Evolutionary conservation across 2,329 filamentous ascomycete genomes (phyloP).

Genomic region (Corynespora cassiicola): DNA sequence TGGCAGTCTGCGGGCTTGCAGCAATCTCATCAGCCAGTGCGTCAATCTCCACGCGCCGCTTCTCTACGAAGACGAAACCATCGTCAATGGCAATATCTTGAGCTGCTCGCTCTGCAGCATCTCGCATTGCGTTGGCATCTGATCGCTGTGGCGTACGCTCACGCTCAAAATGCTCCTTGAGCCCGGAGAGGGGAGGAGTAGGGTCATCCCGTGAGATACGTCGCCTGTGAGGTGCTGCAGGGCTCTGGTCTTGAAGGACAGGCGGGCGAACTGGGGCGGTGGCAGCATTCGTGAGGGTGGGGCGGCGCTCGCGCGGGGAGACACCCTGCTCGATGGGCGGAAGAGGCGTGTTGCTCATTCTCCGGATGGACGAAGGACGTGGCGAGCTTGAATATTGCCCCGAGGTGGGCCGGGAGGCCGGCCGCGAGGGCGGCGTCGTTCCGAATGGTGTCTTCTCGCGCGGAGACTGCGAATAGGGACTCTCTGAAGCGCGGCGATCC

Average conservation of each 20-base stretch:
- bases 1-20: constrained; percentile 70
- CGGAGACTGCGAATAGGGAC: constrained; percentile 40
- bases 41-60: constrained; percentile 94
- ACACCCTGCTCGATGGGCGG: constrained; percentile 41
- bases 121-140: constrained; percentile 46
- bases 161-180: constrained; percentile 56
- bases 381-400: constrained; percentile 35
- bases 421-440: constrained; percentile 40
- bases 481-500: constrained; percentile 33
- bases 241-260: constrained; percentile 42
- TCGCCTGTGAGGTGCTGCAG: constrained; percentile 61
- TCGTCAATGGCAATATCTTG: constrained; percentile 90
- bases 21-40: constrained; percentile 95
- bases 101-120: constrained; percentile 69
- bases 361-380: constrained; percentile 28
- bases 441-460: constrained; percentile 32
- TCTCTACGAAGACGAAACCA: constrained; percentile 96
- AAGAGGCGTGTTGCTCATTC: constrained; percentile 41
- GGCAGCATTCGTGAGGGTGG: constrained; percentile 50
- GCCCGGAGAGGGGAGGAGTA: constrained; percentile 52
- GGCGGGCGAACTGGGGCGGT: constrained; percentile 54
- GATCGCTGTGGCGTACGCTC: constrained; percentile 50
- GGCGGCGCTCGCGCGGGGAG: constrained; percentile 50
- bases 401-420: constrained; percentile 37
- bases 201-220: constrained; percentile 62